Conservation (phyloP, 2,329 filamentous ascomycete species). For the Trichoderma endophyticum region DNA sequence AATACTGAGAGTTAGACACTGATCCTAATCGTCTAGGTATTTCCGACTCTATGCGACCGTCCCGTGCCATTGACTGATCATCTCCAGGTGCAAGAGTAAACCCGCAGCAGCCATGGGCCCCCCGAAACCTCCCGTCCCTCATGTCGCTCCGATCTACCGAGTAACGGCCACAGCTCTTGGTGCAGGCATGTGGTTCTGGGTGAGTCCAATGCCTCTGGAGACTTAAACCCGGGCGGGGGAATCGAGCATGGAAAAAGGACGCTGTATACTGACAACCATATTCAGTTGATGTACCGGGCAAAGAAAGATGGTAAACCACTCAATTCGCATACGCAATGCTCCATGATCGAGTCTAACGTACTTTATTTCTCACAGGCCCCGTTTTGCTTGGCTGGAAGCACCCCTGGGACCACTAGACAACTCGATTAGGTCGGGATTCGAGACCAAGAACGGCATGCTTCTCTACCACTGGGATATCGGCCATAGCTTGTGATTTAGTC, state of each 20-base stretch:
- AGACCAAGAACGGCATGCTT: background rate
- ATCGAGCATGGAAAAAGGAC: background rate
- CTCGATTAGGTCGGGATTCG: background rate
- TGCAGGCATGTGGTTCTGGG: constrained; percentile 48
- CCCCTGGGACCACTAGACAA: constrained; percentile 18
- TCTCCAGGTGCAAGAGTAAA: constrained; percentile 9
- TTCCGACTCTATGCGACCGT: background rate
- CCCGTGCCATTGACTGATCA: background rate
- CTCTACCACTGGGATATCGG: background rate
- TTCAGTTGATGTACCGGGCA: constrained; percentile 18
- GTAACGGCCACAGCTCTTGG: constrained; percentile 82
- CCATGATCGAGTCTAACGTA: background rate
- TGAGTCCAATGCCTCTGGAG: background rate
- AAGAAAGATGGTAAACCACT: constrained; percentile 18
- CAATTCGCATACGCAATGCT: background rate
- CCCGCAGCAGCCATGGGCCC: constrained; percentile 31
- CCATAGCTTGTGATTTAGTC: background rate
- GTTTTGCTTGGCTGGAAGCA: constrained; percentile 19
- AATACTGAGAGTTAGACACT: background rate
- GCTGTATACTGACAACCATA: background rate
- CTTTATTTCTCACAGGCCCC: background rate
- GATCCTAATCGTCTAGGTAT: background rate
- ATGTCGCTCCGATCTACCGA: constrained; percentile 66
- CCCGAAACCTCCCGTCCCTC: constrained; percentile 44
- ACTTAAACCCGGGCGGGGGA: too few relatives aligned